These are phyloP conservation scores for Tulasnella sp. DNA, from an alignment of 768 basidiomycete genomes.

Conservation along the genomic window DNA sequence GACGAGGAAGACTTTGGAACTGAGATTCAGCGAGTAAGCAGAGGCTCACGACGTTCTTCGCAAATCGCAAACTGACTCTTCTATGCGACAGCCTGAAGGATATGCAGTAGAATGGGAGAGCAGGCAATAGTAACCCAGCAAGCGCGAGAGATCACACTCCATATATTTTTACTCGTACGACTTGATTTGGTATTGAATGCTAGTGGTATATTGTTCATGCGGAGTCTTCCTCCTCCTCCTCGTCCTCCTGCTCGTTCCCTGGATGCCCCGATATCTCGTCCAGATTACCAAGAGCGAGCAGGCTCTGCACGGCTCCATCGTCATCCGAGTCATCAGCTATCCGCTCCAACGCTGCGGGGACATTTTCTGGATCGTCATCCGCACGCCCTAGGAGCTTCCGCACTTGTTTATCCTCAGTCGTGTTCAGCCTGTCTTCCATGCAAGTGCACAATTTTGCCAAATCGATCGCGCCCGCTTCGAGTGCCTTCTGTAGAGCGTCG, in stretches of 20 bases:
- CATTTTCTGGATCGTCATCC: background rate
- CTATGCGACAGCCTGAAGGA: background rate
- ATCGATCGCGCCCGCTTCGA: slow-evolving; percentile 57
- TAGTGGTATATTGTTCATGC: background rate
- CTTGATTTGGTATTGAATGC: background rate
- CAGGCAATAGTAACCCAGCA: background rate
- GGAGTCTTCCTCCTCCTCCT: slow-evolving; percentile 1
- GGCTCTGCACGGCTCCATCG: background rate
- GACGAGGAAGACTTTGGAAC: slow-evolving; percentile 31
- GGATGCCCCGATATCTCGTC: background rate
- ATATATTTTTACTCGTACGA: background rate
- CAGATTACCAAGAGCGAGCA: background rate
- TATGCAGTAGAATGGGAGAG: background rate
- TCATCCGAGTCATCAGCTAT: slow-evolving; percentile 13
- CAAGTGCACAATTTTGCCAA: slow-evolving; percentile 54
- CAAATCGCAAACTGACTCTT: background rate
- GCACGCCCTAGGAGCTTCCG: background rate
- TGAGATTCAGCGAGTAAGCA: slow-evolving; percentile 27
- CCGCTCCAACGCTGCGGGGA: background rate
- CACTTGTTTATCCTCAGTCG: slow-evolving; percentile 5
- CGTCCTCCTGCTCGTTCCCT: background rate
- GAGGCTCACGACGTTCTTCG: background rate
- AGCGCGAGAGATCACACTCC: background rate
- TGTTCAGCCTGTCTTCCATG: slow-evolving; percentile 18
- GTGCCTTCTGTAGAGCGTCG: slow-evolving; percentile 56